Base-by-base conservation (phyloP, 2,329 filamentous ascomycete species). In the Hypoxylon sp. region DNA sequence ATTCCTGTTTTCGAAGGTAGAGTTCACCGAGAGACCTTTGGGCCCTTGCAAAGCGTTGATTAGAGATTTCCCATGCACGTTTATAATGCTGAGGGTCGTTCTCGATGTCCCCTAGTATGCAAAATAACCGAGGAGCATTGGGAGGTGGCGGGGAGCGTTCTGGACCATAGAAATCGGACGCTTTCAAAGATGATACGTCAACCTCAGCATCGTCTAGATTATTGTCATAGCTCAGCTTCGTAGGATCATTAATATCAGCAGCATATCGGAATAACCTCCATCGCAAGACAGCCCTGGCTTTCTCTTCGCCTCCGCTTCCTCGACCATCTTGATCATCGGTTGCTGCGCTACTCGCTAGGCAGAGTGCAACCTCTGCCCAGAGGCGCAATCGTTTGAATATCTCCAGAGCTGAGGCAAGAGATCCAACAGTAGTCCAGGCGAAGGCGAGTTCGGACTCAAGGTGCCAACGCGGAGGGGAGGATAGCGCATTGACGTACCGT, bases 281-380 rank as follows among this genome's bases (percentile, higher is more conserved):
- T 59, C 93, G 88, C 14, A 98, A 83, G 53, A 98, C 87, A 2
- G 86, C 87, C 61, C 88, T 89, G 1, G 94, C 96, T 76, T 96
- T 96, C 24, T 92, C 92, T 80, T 98, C 94, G 2, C 86, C 87
- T 5, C 86, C 86, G 22, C 81, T 82, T 1, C 87, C 87, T 4
- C 87, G 81, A 1, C 81, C 88, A 57, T 81, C 82, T 63, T 84
- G 82, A 57, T 89, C 87, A 3, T 90, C 92, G 0, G 89, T 85
- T 57, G 81, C 83, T 19, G 82, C 87, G 50, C 78, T 84, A 77
- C 81, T 85, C 11, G 94, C 94, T 74, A 94, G 91, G 78, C 96
- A 99, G 1, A 99, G 85, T 0, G 96, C 95, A 3, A 94, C 94
- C 81, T 99, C 96, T 1, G 96, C 93, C 94, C 96, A 98, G 79